Evolutionary conservation across 2,329 filamentous ascomycete genomes (phyloP).

Genomic region (Colletotrichum limetticola): DNA sequence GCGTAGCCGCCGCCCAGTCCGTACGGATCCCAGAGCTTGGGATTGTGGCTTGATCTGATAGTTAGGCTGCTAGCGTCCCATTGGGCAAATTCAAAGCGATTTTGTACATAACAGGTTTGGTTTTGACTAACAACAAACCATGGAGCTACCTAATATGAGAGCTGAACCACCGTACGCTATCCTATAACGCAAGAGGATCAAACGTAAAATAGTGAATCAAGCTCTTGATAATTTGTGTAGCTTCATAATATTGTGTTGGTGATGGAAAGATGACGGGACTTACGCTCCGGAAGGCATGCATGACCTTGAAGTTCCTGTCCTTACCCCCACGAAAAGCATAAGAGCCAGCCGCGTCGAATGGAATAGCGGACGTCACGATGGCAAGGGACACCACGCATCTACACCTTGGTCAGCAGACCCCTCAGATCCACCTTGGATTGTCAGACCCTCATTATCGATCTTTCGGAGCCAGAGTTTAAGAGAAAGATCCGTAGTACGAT

Average conservation of each 20-base stretch:
- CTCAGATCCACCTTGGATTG: neutral
- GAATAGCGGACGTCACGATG: neutral
- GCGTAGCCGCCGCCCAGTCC: slow-evolving; percentile 14
- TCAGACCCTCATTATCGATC: neutral
- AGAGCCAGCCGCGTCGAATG: neutral
- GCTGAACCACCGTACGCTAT: neutral
- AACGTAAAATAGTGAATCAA: neutral
- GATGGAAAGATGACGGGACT: slow-evolving; percentile 20
- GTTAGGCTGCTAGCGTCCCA: slow-evolving; percentile 1
- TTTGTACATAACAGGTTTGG: slow-evolving; percentile 14
- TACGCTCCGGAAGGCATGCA: neutral
- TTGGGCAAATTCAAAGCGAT: neutral
- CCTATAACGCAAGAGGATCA: neutral
- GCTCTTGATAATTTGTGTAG: neutral
- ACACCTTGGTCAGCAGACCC: slow-evolving; percentile 17
- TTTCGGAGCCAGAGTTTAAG: neutral
- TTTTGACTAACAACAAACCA: neutral
- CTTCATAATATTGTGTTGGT: neutral
- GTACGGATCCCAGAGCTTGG: slow-evolving; percentile 14
- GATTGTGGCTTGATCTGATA: slow-evolving; percentile 28
- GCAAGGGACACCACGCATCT: neutral
- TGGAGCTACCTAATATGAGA: neutral
- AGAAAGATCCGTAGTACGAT: neutral
- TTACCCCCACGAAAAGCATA: neutral
- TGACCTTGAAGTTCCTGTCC: neutral